Base-by-base conservation (phyloP, 768 basidiomycete genomes). In the Panellus pusillus region DNA sequence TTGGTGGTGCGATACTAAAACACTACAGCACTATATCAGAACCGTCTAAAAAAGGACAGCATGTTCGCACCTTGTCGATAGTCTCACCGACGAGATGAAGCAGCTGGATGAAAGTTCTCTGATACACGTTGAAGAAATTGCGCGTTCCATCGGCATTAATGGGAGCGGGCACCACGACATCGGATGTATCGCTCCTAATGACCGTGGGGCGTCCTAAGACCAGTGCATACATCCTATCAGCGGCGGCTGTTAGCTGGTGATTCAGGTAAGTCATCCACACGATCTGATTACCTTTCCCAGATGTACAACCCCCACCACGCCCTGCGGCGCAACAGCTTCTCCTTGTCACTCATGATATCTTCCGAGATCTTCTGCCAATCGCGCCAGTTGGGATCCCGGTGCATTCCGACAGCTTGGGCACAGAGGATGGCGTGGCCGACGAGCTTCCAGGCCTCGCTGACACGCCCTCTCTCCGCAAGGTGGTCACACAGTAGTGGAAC, bases 361-460 rank as follows among this genome's bases (percentile, higher is more conserved):
- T 56, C 57, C 32, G 52, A 72, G 72, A 75, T 73, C 58, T 72
- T 72, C 41, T 74, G 72, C 74, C 74, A 77, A 31, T 66, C 61
- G 18, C 57, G 62, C 70, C 74, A 74, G 46, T 65, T 70, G 9
- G 75, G 74, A 61, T 78, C 78, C 39, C 71, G 68, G 52, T 77
- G 75, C 67, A 79, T 68, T 1, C 76, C 74, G 24, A 76, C 69
- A 18, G 76, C 69, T 58, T 72, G 64, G 17, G 75, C 76, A 47
- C 66, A 68, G 35, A 74, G 66, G 19, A 77, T 63, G 12, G 72
- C 73, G 43, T 65, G 68, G 4, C 76, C 75, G n/a, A 72, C 68
- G 31, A 78, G 55, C 63, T 76, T 76, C 75, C 78, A 78, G 3
- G 75, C 75, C 56, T 78, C 80, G 56, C 78, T 80, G 18, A 77